A percentile compares a stretch with the other conserved stretches of the same genome.
These are phyloP conservation scores for Calocera viscosa DNA, from an alignment of 768 basidiomycete genomes.

Conservation along the genomic window DNA sequence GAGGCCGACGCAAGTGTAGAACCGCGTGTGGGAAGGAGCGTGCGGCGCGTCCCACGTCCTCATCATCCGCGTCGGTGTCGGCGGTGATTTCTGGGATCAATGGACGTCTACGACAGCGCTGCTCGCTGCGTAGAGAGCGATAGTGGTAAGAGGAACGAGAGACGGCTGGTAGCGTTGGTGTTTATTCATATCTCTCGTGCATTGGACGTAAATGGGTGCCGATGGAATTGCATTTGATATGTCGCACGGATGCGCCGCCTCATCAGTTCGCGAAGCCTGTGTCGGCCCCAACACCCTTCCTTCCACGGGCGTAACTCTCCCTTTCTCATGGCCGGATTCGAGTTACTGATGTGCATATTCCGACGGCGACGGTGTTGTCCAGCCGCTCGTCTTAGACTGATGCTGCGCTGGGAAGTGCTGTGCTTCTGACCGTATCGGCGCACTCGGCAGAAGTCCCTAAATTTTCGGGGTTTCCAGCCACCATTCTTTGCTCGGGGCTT, in stretches of 20 bases:
- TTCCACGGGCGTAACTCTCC: background rate
- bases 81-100: background rate
- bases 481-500: background rate
- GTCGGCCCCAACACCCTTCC: background rate
- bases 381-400: background rate
- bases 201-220: background rate
- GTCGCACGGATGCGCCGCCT: background rate
- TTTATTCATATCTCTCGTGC: background rate
- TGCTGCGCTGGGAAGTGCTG: background rate
- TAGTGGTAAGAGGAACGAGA: background rate
- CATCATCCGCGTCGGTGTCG: background rate
- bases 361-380: background rate
- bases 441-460: background rate
- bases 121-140: background rate
- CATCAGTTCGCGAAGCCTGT: constrained; percentile 6
- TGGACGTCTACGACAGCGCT: background rate
- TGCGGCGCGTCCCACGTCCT: background rate
- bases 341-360: background rate
- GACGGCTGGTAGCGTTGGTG: background rate
- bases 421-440: background rate
- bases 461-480: background rate
- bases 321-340: background rate
- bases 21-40: background rate
- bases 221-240: background rate
- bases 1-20: background rate